Percentiles rank a stretch among this genome's conserved stretches.
phyloP scores from a whole-genome alignment of 768 basidiomycete genomes.

The Leccinum sublutescens region DNA sequence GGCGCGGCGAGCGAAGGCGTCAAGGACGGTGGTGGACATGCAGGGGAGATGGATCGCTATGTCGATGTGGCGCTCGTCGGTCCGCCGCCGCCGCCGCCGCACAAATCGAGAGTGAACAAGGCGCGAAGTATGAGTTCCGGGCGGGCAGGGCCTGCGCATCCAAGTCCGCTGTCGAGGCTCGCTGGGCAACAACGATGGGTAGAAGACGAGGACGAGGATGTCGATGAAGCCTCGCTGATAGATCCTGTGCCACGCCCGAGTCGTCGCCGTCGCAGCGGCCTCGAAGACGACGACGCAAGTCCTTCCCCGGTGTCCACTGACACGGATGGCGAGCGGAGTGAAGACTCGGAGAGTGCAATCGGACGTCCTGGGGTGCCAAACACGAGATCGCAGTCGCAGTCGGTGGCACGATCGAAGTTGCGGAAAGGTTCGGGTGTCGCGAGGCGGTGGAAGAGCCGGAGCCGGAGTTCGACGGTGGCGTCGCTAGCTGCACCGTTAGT shows the following conservation, averaged over 20 bases:
- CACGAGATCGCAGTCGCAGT: conserved; percentile 22
- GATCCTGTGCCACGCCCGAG: background rate
- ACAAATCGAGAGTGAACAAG: conserved; percentile 32
- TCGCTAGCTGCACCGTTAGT: conserved; percentile 46
- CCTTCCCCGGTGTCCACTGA: conserved; percentile 63
- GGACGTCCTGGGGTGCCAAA: conserved; percentile 3
- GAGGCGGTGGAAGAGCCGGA: conserved; percentile 39
- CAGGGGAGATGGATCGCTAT: conserved; percentile 34
- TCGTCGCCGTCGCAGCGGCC: conserved; percentile 20
- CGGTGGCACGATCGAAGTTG: conserved; percentile 31
- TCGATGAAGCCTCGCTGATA: background rate
- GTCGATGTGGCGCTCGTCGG: conserved; percentile 26
- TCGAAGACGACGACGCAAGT: conserved; percentile 52
- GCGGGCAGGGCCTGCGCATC: conserved; percentile 39
- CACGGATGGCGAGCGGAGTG: conserved; percentile 50
- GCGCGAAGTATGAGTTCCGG: conserved; percentile 35
- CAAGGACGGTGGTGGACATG: conserved; percentile 15
- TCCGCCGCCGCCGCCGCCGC: background rate
- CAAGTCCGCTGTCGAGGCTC: conserved; percentile 45
- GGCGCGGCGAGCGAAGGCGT: conserved; percentile 19
- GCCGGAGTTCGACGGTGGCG: conserved; percentile 65
- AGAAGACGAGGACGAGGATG: too few relatives aligned
- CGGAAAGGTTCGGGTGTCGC: conserved; percentile 30
- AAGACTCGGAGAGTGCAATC: conserved; percentile 21
- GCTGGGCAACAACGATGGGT: too few relatives aligned